Percentiles rank a stretch among this genome's conserved stretches.
phyloP scores from a whole-genome alignment of 2,329 filamentous ascomycete genomes.

The Sphaerulina vaccinii region DNA sequence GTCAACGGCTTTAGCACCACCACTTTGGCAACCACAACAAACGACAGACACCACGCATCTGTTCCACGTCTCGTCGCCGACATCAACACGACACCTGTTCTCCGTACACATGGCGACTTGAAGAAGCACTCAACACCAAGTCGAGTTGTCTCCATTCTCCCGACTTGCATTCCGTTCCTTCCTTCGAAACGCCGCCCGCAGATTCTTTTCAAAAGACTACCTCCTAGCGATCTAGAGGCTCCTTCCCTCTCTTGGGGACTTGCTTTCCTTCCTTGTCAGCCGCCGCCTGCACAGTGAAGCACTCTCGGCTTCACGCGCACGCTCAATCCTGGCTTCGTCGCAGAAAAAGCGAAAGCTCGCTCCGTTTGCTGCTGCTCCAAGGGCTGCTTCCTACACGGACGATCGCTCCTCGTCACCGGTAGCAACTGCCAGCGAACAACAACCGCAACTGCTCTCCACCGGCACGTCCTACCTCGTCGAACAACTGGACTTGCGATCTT shows the following conservation, averaged over 20 bases:
- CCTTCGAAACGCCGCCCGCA: no score
- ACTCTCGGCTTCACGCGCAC: slow-evolving; percentile 4
- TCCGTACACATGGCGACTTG: no score
- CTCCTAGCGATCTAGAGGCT: not conserved
- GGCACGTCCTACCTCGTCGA: slow-evolving; percentile 14
- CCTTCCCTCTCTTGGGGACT: not conserved
- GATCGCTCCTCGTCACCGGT: slow-evolving; percentile 6
- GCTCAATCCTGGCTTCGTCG: slow-evolving; percentile 29
- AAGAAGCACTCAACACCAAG: not conserved
- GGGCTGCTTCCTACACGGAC: slow-evolving; percentile 1
- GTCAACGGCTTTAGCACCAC: no score
- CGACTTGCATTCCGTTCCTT: not conserved
- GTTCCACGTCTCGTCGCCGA: not conserved
- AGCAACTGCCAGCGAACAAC: slow-evolving; percentile 10
- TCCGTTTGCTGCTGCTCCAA: slow-evolving; percentile 27
- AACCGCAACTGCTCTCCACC: slow-evolving; percentile 16
- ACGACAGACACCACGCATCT: no score
- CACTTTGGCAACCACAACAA: no score
- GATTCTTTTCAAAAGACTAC: no score
- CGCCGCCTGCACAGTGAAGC: slow-evolving; percentile 1
- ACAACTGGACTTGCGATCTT: slow-evolving; percentile 7
- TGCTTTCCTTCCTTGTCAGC: not conserved
- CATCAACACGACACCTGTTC: no score
- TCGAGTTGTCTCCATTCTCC: not conserved
- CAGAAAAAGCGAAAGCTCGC: slow-evolving; percentile 50